A percentile compares a stretch with the other conserved stretches of the same genome.
phyloP scores from a whole-genome alignment of 495 filamentous ascomycete species.

The Podospora comata region DNA sequence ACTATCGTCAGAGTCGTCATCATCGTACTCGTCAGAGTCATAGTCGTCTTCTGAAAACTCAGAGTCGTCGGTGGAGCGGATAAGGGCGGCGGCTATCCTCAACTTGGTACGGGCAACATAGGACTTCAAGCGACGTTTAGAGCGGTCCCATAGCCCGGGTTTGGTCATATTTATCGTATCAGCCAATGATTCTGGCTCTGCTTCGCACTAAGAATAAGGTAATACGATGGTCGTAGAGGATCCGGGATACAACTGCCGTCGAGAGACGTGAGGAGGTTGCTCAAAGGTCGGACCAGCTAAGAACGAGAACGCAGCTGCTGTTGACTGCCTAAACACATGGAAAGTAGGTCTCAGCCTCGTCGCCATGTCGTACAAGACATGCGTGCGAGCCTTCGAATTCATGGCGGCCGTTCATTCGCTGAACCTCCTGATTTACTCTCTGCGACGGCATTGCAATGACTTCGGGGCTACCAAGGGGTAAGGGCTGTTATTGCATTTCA shows the following conservation, averaged over 20 bases:
- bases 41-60: neutral
- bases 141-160: neutral
- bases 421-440: neutral
- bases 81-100: neutral
- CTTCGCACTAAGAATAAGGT: neutral
- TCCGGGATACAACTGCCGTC: neutral
- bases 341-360: neutral
- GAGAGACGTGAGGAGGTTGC: neutral
- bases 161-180: neutral
- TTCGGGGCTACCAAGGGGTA: neutral
- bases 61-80: neutral
- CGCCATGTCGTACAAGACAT: neutral
- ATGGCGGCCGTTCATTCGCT: neutral
- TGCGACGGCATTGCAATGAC: neutral
- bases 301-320: too few species aligned
- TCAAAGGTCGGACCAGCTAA: neutral
- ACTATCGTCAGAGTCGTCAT: neutral
- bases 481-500: too few species aligned
- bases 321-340: neutral
- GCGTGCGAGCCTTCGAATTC: neutral
- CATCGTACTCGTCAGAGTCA: neutral
- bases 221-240: neutral
- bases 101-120: neutral
- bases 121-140: neutral
- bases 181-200: neutral